Percentiles rank a stretch among this genome's conserved stretches.
Evolutionary conservation across 108 stramenopile genomes (phyloP).

Genomic region (Cyclotella atomus): DNA sequence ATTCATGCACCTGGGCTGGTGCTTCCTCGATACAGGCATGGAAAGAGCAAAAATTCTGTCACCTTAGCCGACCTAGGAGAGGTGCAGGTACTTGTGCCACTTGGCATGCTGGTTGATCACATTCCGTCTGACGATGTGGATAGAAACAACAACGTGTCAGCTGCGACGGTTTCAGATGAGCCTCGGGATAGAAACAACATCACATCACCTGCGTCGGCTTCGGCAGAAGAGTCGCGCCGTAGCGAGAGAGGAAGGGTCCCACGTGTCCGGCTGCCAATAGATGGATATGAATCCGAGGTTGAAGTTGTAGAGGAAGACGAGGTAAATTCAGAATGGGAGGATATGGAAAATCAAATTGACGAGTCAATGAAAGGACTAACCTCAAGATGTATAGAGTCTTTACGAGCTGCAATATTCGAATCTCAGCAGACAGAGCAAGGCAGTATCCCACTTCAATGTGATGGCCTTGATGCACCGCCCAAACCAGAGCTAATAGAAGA

Average conservation of each 20-base stretch:
- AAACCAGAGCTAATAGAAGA: constrained; percentile 11
- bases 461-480: constrained; percentile 23
- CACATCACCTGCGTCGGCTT: background rate
- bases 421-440: background rate
- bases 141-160: background rate
- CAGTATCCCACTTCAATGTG: constrained; percentile 3
- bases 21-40: background rate
- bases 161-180: background rate
- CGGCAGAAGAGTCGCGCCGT: background rate
- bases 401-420: background rate
- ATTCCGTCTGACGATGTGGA: constrained; percentile 8
- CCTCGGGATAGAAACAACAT: background rate
- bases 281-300: background rate
- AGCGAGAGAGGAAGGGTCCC: background rate
- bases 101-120: constrained; percentile 31
- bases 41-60: background rate
- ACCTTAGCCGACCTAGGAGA: constrained; percentile 19
- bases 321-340: background rate
- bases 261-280: background rate
- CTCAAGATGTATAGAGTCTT: background rate
- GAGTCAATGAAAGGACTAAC: background rate
- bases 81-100: constrained; percentile 14
- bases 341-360: background rate
- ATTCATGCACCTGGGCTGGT: constrained; percentile 14
- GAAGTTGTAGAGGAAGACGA: background rate